Evolutionary conservation across 495 filamentous ascomycete species (phyloP).

Genomic region (Penicillium paxilli): DNA sequence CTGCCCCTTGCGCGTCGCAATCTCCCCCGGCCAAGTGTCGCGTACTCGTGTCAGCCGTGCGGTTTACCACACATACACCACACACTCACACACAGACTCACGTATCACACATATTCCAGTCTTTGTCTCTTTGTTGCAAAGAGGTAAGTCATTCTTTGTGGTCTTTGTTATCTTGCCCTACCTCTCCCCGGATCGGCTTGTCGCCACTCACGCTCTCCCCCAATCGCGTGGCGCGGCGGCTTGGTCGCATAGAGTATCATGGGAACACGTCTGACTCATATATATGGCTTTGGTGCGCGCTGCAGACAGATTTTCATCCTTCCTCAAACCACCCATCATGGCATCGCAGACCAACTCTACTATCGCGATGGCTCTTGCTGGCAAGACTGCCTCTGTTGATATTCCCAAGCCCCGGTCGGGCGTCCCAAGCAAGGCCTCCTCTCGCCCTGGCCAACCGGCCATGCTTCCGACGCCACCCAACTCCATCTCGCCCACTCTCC

Average conservation of each 20-base stretch:
- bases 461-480: conserved; percentile 90
- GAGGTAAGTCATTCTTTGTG: conserved; percentile 19
- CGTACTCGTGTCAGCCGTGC: neutral
- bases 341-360: conserved; percentile 54
- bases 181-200: neutral
- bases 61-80: neutral
- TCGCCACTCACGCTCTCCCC: conserved; percentile 19
- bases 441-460: conserved; percentile 54
- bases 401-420: conserved; percentile 68
- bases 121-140: conserved; percentile 19
- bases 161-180: conserved; percentile 1
- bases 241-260: conserved; percentile 6
- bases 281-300: conserved; percentile 3
- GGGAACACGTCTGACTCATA: conserved; percentile 31
- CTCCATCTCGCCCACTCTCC: conserved; percentile 88
- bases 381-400: conserved; percentile 64
- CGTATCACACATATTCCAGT: neutral
- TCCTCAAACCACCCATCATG: conserved; percentile 35
- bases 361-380: conserved; percentile 64
- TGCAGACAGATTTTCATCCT: conserved; percentile 4
- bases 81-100: neutral
- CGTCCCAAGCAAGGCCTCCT: conserved; percentile 57
- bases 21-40: conserved; percentile 1
- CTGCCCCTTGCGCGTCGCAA: conserved; percentile 2
- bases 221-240: conserved; percentile 21